These are phyloP conservation scores for Plasmopara viticola DNA, from an alignment of 352 stramenopile species.

Conservation along the genomic window DNA sequence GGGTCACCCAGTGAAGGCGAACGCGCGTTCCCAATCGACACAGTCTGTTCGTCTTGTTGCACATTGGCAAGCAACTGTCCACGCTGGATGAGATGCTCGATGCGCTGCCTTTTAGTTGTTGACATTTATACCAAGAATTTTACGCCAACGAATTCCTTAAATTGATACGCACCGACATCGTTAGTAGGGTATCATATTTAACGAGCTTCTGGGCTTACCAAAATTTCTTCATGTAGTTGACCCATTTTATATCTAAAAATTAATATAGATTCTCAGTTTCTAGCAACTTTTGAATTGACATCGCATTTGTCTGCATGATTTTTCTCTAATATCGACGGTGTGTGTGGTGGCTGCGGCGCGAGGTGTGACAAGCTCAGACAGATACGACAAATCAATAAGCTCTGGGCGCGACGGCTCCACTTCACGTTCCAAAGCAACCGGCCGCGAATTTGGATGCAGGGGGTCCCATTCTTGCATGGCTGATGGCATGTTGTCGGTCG, in stretches of 20 bases:
- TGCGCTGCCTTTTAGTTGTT: constrained; percentile 42
- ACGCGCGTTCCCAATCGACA: neutral
- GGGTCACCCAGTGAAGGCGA: constrained; percentile 1
- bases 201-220: too few species aligned
- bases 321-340: constrained; percentile 28
- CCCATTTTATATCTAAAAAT: too few species aligned
- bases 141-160: too few species aligned
- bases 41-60: neutral
- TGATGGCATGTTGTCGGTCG: constrained; percentile 13
- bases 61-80: constrained; percentile 32
- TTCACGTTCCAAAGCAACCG: constrained; percentile 20
- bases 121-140: neutral
- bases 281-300: too few species aligned
- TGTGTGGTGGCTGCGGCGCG: constrained; percentile 16
- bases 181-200: too few species aligned
- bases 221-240: too few species aligned
- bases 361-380: constrained; percentile 35
- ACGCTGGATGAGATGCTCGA: constrained; percentile 49
- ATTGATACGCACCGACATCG: too few species aligned
- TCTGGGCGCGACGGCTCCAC: constrained; percentile 19
- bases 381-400: constrained; percentile 45
- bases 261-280: too few species aligned
- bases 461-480: constrained; percentile 3
- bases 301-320: neutral
- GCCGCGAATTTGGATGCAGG: constrained; percentile 8